Percentiles rank a stretch among this genome's conserved stretches.
Evolutionary conservation across 2,329 filamentous ascomycete species (phyloP).

Genomic region (Exserohilum rostratum): DNA sequence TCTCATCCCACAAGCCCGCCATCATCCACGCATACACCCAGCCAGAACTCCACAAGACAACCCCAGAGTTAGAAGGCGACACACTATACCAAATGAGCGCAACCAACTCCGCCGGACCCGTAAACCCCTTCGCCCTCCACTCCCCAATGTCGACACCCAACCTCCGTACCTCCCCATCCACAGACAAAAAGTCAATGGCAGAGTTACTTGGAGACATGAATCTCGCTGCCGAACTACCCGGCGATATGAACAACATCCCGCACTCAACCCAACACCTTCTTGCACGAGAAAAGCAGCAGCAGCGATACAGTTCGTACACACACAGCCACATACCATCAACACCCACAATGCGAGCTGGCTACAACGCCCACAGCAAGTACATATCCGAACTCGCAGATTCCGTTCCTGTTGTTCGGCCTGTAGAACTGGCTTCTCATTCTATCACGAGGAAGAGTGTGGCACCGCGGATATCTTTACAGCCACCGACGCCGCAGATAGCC

Average conservation of each 20-base stretch:
- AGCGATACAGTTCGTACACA: too few species aligned
- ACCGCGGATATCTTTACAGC: too few species aligned
- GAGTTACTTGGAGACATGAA: conserved; percentile 18
- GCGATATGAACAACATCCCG: background rate
- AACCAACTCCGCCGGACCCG: conserved; percentile 27
- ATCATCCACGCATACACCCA: too few species aligned
- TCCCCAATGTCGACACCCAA: background rate
- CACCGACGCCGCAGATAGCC: too few species aligned
- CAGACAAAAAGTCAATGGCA: background rate
- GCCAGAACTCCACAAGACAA: background rate
- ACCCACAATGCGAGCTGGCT: too few species aligned
- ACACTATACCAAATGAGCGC: conserved; percentile 17
- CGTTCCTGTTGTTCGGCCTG: too few species aligned
- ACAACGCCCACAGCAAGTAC: too few species aligned
- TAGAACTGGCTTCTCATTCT: too few species aligned
- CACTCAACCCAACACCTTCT: background rate
- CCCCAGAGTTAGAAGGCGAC: conserved; percentile 21
- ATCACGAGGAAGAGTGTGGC: too few species aligned
- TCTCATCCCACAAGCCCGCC: too few species aligned
- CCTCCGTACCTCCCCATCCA: background rate
- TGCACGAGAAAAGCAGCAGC: background rate
- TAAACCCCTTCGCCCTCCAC: conserved; percentile 23
- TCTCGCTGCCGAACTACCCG: conserved; percentile 16
- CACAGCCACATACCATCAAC: too few species aligned
- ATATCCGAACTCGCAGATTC: too few species aligned